Evolutionary conservation across 1,284 basidiomycete genomes (phyloP), one percentile per base, ranked within the genome.

Genomic region (Microbotryum lychnidis-dioicae): DNA sequence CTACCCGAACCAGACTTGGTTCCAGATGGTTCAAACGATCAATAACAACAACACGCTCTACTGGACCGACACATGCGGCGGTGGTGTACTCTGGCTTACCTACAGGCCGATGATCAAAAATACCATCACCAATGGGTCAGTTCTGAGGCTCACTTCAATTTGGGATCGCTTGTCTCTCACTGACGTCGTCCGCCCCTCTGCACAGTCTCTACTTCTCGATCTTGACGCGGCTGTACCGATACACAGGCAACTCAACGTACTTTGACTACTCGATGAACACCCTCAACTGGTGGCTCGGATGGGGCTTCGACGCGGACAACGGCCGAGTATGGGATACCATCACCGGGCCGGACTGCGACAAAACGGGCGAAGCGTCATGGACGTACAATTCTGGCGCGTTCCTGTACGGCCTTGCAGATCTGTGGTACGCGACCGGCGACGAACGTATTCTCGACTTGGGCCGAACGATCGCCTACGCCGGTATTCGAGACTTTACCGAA

Each of bases 261-360:
- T 65, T 54, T 50, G 42, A 58, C 23, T 48, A 62, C 25, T 42
- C 60, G 12, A 57, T 64, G 55, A 60, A 61, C 42, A 65, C 63
- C 23, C 60, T 67, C 60, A 65, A 67, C 55, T 67, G 65, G 65
- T 67, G 65, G 65, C 63, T 67, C 51, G 6, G 6, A 0, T 65
- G 64, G 64, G 61, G 46, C 21, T 65, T 65, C 42, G 64, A 65
- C 27, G 44, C 46, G 33, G 25, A 45, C 31, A 63, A 49, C 29
- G 64, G 64, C 25, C 54, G 56, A 31, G 61, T 65, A 9, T 57
- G 37, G 33, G 64, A 65, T 52, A 65, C 64, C 23, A 57, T 65
- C 33, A 60, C 57, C 6, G 54, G 56, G 0, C 16, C 45, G 9
- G 53, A 33, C n/a, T 65, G 64, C 56, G 14, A 12, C 3, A 31